phyloP scores from a whole-genome alignment of 805 yeast species.

The Yarrowia sp. region DNA sequence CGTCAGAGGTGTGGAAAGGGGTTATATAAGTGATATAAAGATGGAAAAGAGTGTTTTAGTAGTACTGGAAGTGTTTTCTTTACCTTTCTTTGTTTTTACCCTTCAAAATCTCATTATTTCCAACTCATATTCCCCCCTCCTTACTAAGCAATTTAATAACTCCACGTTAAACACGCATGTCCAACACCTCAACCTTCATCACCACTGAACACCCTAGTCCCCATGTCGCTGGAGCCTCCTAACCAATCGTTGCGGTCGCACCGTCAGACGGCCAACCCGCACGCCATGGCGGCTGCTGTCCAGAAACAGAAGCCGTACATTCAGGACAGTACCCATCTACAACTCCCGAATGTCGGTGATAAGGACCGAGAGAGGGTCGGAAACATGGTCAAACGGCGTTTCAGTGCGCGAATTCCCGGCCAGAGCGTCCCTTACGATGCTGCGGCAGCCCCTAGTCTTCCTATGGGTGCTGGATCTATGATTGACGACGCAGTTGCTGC shows the following conservation, averaged over 20 bases:
- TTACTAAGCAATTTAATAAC: constrained; percentile 6
- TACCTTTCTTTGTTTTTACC: too few species aligned
- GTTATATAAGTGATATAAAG: background rate
- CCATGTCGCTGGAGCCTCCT: constrained; percentile 39
- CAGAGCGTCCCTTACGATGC: constrained; percentile 80
- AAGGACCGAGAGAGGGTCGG: constrained; percentile 46
- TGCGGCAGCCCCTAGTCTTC: constrained; percentile 73
- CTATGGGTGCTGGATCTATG: constrained; percentile 70
- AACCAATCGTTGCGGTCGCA: constrained; percentile 46
- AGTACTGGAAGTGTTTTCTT: too few species aligned
- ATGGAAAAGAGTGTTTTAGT: too few species aligned
- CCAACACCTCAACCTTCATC: background rate
- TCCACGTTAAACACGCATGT: constrained; percentile 27
- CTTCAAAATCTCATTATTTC: background rate
- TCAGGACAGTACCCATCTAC: constrained; percentile 35
- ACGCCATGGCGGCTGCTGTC: constrained; percentile 33
- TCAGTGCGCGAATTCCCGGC: constrained; percentile 44
- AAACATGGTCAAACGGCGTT: constrained; percentile 45
- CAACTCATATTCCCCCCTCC: background rate
- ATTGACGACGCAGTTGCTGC: constrained; percentile 60
- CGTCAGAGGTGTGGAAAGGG: background rate
- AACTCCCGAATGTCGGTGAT: constrained; percentile 44
- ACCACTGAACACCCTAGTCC: background rate
- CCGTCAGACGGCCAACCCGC: constrained; percentile 44
- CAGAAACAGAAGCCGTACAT: constrained; percentile 40